Base-by-base conservation (phyloP, 2,329 filamentous ascomycete genomes). In the Fusarium verticillioides region DNA sequence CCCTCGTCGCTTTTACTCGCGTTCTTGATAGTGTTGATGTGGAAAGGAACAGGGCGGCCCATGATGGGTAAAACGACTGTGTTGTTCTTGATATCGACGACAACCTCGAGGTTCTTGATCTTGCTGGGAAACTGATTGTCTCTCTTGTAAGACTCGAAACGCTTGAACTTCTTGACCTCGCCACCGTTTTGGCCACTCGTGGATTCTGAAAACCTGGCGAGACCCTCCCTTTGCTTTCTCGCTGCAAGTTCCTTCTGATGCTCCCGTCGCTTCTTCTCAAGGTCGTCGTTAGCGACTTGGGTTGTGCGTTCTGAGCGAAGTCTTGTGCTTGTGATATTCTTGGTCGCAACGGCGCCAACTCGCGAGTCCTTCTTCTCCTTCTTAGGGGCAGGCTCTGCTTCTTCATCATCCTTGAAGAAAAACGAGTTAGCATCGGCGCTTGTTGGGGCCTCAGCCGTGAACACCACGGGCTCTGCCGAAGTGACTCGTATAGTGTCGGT, bases 101-200 rank as follows among this genome's bases (percentile, higher is more conserved):
- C 89, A 70, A 99, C 94, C 70, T 94, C 92, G 63, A 98, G 87
- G 77, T 97, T 96, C 81, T 93, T 93, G 74, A 97, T 91, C 79
- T 91, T 92, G 19, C 88, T 80, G 4, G 96, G 96, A 60, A 99
- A 91, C 82, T 98, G 96, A 77, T 97, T 97, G 82, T 98, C 96
- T 69, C 96, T 91, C 87, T 98, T 99, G 86, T 99, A 99, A 0
- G 96, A 99, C 83, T 99, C 96, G 80, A 98, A 99, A 63, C 95
- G 94, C 86, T 98, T 98, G 87, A 99, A 98, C 84, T 96, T 97
- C 87, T 98, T 98, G 81, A 97, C 93, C 75, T 96, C 93, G n/a
- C 92, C 91, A 39, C 96, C 96, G 78, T 97, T 96, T 73, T 96
- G 88, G 65, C 92, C 94, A 66, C 91, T 93, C 1, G 93, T 95